Percentiles rank a stretch among this genome's conserved stretches.
These are phyloP conservation scores for Geoglossum cookeanum DNA, from an alignment of 2,329 filamentous ascomycete genomes.

Conservation along the genomic window DNA sequence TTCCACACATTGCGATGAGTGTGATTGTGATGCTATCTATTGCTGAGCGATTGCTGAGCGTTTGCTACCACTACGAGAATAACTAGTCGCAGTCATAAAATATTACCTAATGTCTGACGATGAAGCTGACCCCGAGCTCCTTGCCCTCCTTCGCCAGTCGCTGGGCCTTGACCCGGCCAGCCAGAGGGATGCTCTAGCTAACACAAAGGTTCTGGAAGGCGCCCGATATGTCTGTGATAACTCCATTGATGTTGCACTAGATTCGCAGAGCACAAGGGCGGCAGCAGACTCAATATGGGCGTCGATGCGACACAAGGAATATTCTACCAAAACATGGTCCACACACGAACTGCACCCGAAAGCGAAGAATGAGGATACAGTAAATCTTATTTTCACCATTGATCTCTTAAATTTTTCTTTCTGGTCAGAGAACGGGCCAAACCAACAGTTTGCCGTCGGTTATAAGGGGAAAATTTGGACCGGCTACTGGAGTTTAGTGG, in stretches of 20 bases:
- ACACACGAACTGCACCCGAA: constrained; percentile 82
- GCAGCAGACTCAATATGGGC: constrained; percentile 63
- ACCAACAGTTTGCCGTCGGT: constrained; percentile 62
- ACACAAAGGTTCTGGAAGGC: constrained; percentile 64
- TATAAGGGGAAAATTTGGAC: constrained; percentile 74
- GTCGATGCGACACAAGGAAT: constrained; percentile 67
- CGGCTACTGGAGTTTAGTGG: constrained; percentile 88
- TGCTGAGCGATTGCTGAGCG: too few relatives aligned
- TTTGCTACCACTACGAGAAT: background rate
- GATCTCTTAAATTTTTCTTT: constrained; percentile 94
- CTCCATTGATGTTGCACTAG: constrained; percentile 77
- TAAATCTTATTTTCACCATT: constrained; percentile 94
- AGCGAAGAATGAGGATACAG: constrained; percentile 54
- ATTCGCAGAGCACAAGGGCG: constrained; percentile 61
- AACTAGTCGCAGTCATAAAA: background rate
- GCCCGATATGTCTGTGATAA: constrained; percentile 84
- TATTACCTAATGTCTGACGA: constrained; percentile 57
- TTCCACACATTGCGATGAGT: too few relatives aligned
- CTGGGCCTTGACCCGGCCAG: constrained; percentile 37
- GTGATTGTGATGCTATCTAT: too few relatives aligned
- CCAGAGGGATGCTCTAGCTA: constrained; percentile 37
- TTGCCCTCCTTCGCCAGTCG: constrained; percentile 69
- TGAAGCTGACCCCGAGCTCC: constrained; percentile 72
- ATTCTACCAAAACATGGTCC: constrained; percentile 73
- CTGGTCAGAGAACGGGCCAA: constrained; percentile 57